Conservation (phyloP, 2,329 filamentous ascomycete species). For the Cadophora luteo-olivacea region DNA sequence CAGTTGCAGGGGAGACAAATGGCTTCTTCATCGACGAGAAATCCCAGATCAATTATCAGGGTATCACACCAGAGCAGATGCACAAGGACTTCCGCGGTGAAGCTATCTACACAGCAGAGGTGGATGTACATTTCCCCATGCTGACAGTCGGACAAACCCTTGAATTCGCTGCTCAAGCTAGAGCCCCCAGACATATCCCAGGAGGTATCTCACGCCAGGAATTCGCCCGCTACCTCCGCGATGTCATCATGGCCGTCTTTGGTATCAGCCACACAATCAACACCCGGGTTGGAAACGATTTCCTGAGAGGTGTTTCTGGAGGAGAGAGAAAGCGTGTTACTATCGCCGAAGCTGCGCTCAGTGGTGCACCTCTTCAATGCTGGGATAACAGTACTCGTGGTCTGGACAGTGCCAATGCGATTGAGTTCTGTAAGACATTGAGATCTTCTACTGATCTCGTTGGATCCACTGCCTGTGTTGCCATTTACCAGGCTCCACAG, state of each 20-base stretch:
- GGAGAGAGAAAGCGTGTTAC: conserved; percentile 79
- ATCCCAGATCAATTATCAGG: conserved; percentile 66
- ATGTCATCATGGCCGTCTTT: conserved; percentile 73
- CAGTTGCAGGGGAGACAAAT: conserved; percentile 59
- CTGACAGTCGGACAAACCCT: conserved; percentile 77
- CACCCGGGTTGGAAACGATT: conserved; percentile 77
- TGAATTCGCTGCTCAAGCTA: conserved; percentile 71
- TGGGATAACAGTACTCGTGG: conserved; percentile 80
- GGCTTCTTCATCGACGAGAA: conserved; percentile 58
- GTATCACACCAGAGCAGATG: conserved; percentile 60
- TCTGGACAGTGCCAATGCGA: conserved; percentile 74
- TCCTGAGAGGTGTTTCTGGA: conserved; percentile 70
- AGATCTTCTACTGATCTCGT: conserved; percentile 69
- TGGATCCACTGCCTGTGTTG: conserved; percentile 66
- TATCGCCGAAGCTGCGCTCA: conserved; percentile 76
- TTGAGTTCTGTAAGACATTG: conserved; percentile 74
- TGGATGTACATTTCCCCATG: conserved; percentile 76
- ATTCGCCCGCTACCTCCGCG: conserved; percentile 47
- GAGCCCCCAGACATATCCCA: conserved; percentile 68
- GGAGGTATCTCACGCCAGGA: conserved; percentile 65
- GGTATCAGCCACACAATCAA: conserved; percentile 74
- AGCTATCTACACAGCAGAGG: conserved; percentile 76
- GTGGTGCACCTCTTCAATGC: conserved; percentile 65
- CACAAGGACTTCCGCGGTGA: conserved; percentile 61
- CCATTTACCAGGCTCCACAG: conserved; percentile 76